Evolutionary conservation across 169 alveolate genomes (phyloP).

Genomic region (Eimeria nieschulzi): DNA sequence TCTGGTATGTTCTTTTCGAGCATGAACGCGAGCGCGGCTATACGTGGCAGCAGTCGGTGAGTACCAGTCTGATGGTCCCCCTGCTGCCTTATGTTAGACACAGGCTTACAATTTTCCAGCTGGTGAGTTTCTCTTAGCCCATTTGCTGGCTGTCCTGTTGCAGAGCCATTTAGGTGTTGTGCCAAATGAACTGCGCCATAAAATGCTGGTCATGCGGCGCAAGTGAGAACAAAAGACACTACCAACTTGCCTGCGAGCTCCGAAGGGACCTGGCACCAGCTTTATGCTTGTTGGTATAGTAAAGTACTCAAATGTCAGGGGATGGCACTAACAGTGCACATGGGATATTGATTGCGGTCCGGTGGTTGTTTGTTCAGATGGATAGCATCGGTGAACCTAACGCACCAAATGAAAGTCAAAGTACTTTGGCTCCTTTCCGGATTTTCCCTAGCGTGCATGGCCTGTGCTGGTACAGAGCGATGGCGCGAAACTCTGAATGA

Average conservation of each 20-base stretch:
- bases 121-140: background rate
- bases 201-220: constrained; percentile 54
- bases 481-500: constrained; percentile 61
- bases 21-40: constrained; percentile 52
- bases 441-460: constrained; percentile 59
- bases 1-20: constrained; percentile 56
- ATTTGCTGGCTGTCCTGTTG: background rate
- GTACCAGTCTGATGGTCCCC: background rate
- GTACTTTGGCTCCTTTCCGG: constrained; percentile 55
- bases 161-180: constrained; percentile 38
- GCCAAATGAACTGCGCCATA: constrained; percentile 59
- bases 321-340: too few relatives aligned
- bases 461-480: constrained; percentile 50
- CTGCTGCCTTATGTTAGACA: background rate
- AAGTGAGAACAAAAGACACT: background rate
- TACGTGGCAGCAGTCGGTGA: constrained; percentile 64
- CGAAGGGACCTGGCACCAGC: too few relatives aligned
- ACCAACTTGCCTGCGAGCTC: too few relatives aligned
- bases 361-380: constrained; percentile 21
- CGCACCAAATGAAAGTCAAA: constrained; percentile 30
- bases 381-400: constrained; percentile 31
- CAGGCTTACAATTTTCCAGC: background rate
- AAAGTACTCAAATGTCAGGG: too few relatives aligned
- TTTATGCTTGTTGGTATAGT: too few relatives aligned
- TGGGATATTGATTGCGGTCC: background rate